Evolutionary conservation across 129 eudicot genomes (phyloP).

Genomic region (Tagetes patula): DNA sequence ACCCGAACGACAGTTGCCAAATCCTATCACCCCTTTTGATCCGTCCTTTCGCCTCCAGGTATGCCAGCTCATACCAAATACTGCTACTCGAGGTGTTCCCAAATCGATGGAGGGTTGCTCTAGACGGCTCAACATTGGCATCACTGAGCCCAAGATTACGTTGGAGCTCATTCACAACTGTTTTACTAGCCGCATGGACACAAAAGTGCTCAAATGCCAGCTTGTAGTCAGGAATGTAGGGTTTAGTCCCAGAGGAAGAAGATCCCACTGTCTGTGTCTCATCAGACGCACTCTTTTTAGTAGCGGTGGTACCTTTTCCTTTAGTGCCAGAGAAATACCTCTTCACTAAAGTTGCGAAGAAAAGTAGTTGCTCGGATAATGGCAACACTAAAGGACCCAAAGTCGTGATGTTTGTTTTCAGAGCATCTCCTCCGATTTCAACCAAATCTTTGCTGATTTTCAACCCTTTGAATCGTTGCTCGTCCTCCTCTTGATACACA

Average conservation of each 20-base stretch:
- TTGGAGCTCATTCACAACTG: conserved; percentile 85
- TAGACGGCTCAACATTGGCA: conserved; percentile 72
- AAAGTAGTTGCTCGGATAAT: conserved; percentile 82
- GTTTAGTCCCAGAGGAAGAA: conserved; percentile 44
- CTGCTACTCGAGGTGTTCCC: conserved; percentile 98
- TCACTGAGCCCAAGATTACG: conserved; percentile 82
- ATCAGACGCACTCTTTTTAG: neutral
- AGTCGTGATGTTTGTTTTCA: conserved; percentile 94
- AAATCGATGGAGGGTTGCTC: conserved; percentile 75
- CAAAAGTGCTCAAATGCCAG: conserved; percentile 97
- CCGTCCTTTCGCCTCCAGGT: conserved; percentile 80
- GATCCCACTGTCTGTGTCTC: conserved; percentile 5
- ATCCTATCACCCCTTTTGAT: conserved; percentile 74
- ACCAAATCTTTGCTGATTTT: conserved; percentile 73
- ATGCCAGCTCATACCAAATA: conserved; percentile 95
- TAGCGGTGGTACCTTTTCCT: conserved; percentile 5
- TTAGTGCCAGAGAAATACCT: conserved; percentile 45
- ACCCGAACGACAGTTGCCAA: conserved; percentile 94
- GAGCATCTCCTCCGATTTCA: conserved; percentile 85
- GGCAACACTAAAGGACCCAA: conserved; percentile 91
- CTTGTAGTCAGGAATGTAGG: conserved; percentile 96
- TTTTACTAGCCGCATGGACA: conserved; percentile 91
- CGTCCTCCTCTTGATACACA: conserved; percentile 90
- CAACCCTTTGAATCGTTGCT: conserved; percentile 62
- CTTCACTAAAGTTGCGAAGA: conserved; percentile 63